phyloP scores from a whole-genome alignment of 768 basidiomycete genomes.

The Boletus coccyginus region DNA sequence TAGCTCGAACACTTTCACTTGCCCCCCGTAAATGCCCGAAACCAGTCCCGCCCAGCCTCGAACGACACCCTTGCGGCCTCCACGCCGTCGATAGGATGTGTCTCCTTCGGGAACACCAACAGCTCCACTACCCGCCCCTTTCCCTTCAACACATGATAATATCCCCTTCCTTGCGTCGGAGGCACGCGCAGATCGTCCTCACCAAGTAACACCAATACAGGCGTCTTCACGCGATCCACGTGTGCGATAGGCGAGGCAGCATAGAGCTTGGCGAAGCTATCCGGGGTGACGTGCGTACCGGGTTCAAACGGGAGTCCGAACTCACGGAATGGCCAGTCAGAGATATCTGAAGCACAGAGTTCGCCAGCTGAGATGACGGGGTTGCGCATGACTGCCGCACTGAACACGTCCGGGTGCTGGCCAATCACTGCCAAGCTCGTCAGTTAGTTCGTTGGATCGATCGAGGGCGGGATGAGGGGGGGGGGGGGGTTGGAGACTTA shows the following conservation, averaged over 20 bases:
- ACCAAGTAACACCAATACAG: slow-evolving; percentile 60
- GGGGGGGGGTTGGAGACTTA: slow-evolving; percentile 33
- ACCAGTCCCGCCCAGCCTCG: slow-evolving; percentile 53
- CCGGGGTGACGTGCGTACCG: slow-evolving; percentile 41
- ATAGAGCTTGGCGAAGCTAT: slow-evolving; percentile 43
- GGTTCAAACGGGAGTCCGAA: slow-evolving; percentile 37
- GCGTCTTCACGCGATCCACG: slow-evolving; percentile 47
- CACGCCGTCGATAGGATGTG: slow-evolving; percentile 63
- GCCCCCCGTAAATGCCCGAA: slow-evolving; percentile 27
- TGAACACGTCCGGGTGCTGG: slow-evolving; percentile 58
- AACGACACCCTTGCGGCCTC: slow-evolving; percentile 54
- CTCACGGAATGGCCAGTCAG: slow-evolving; percentile 59
- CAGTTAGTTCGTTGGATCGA: not conserved
- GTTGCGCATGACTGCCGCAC: slow-evolving; percentile 62
- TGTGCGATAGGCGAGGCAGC: slow-evolving; percentile 54
- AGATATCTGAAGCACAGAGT: slow-evolving; percentile 57
- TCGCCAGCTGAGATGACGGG: slow-evolving; percentile 66
- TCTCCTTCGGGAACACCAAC: slow-evolving; percentile 59
- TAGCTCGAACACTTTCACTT: not conserved
- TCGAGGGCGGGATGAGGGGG: not conserved
- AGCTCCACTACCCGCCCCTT: slow-evolving; percentile 46
- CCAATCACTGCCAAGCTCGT: slow-evolving; percentile 49
- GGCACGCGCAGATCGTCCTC: slow-evolving; percentile 60
- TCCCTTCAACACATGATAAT: slow-evolving; percentile 65
- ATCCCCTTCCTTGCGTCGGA: slow-evolving; percentile 57